Percentiles rank a stretch among this genome's conserved stretches.
Evolutionary conservation across 345 rosid species (phyloP).

Genomic region (Salix koriyanagi): DNA sequence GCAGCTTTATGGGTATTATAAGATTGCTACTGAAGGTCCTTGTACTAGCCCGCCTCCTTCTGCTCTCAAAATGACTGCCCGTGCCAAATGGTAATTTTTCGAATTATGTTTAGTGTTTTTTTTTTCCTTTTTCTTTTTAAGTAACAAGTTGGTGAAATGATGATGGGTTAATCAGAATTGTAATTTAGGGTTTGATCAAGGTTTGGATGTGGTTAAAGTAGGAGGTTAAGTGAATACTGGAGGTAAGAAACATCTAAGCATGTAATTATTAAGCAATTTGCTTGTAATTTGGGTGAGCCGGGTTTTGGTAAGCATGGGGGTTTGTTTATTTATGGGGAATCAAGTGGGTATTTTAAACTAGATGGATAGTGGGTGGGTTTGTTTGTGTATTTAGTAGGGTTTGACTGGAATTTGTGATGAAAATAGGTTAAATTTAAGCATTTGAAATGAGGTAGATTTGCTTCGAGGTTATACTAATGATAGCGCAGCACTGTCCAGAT

Average conservation of each 20-base stretch:
- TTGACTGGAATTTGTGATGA: too few species aligned
- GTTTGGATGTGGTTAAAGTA: not conserved
- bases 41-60: slow-evolving; percentile 82
- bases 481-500: not conserved
- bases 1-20: slow-evolving; percentile 84
- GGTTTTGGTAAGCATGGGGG: not conserved
- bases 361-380: not conserved
- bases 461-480: not conserved
- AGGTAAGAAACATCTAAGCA: not conserved
- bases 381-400: too few species aligned
- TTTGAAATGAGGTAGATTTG: not conserved
- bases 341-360: not conserved
- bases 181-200: not conserved
- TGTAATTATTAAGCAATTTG: not conserved
- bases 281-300: not conserved
- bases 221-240: not conserved
- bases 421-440: not conserved
- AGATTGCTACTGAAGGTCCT: slow-evolving; percentile 88
- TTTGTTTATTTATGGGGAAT: not conserved
- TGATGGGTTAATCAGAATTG: not conserved
- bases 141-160: not conserved
- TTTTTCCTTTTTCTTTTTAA: not conserved
- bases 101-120: not conserved
- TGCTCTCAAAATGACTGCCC: slow-evolving; percentile 86
- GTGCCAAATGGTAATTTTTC: slow-evolving; percentile 76